Evolutionary conservation across 2,329 filamentous ascomycete genomes (phyloP).

Genomic region (Lachnellula suecica): DNA sequence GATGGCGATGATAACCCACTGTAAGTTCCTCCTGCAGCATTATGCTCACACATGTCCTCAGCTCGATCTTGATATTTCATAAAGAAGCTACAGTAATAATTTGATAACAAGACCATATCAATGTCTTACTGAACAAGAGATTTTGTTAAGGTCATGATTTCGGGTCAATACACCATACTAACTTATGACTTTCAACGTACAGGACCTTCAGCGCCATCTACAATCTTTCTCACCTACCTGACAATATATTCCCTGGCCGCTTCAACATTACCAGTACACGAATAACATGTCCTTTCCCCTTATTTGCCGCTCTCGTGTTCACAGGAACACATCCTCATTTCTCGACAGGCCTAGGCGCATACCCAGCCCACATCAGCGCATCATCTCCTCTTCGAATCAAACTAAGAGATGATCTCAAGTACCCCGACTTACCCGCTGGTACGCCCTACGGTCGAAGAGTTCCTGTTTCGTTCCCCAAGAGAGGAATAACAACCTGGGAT

Average conservation of each 20-base stretch:
- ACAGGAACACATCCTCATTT: conserved; percentile 4
- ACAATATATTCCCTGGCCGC: conserved; percentile 4
- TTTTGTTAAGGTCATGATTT: too few relatives aligned
- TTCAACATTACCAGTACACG: conserved; percentile 7
- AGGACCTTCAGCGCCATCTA: conserved; percentile 3
- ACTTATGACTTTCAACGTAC: too few relatives aligned
- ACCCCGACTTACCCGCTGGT: neutral
- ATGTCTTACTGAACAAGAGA: too few relatives aligned
- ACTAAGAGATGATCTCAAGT: neutral
- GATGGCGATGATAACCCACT: conserved; percentile 3
- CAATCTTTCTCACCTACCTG: conserved; percentile 4
- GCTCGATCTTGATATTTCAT: too few relatives aligned
- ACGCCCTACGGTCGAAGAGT: neutral
- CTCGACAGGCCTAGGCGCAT: neutral
- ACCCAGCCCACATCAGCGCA: neutral
- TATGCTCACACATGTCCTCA: too few relatives aligned
- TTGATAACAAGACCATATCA: too few relatives aligned
- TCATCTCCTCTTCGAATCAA: neutral
- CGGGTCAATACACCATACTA: too few relatives aligned
- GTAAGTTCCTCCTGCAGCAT: too few relatives aligned
- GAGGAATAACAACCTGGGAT: neutral
- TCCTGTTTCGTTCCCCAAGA: neutral
- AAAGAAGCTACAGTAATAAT: too few relatives aligned
- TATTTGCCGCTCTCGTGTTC: conserved; percentile 7
- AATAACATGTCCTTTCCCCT: neutral